Evolutionary conservation across 129 eudicot genomes (phyloP).

Genomic region (Tagetes erecta): DNA sequence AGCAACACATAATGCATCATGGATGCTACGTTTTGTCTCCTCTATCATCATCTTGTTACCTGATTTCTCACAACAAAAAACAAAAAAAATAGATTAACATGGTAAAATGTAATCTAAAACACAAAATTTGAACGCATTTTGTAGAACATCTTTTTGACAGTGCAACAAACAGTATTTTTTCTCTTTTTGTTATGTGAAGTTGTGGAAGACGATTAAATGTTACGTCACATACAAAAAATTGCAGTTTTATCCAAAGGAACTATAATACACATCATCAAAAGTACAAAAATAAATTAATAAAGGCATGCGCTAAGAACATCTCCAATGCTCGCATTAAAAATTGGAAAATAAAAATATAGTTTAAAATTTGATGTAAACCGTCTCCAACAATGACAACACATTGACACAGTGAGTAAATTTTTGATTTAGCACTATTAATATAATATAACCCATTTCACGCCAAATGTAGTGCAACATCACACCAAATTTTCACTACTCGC

Average conservation of each 20-base stretch:
- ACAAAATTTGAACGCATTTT: background rate
- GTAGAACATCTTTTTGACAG: background rate
- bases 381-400: background rate
- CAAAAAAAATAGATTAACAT: background rate
- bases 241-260: background rate
- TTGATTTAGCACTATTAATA: background rate
- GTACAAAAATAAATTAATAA: background rate
- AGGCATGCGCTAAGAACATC: background rate
- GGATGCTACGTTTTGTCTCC: constrained; percentile 96
- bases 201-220: background rate
- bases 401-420: background rate
- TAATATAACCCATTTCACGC: background rate
- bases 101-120: background rate
- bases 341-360: background rate
- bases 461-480: background rate
- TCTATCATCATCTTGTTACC: constrained; percentile 99
- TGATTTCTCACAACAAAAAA: constrained; percentile 24
- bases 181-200: background rate
- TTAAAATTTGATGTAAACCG: background rate
- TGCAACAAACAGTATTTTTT: background rate
- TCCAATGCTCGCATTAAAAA: background rate
- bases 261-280: background rate
- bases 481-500: background rate
- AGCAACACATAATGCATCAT: constrained; percentile 97
- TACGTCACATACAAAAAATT: background rate